Evolutionary conservation across 352 stramenopile species (phyloP).

Genomic region (Phytophthora pluvialis): DNA sequence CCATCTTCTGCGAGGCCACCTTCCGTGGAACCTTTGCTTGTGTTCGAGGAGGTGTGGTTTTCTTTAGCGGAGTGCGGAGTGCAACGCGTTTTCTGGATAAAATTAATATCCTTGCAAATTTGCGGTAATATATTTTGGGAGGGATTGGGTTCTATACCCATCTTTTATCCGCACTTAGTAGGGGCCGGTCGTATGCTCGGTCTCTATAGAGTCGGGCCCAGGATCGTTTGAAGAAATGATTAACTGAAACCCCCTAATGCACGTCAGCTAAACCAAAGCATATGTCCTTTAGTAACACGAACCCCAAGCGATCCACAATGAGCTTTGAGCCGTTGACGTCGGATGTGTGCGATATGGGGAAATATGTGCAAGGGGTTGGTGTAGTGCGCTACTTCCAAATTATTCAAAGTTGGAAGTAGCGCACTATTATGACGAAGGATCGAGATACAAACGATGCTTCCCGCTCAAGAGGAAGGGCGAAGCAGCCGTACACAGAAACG

Average conservation of each 20-base stretch:
- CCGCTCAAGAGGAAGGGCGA: not conserved
- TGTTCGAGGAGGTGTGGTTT: not conserved
- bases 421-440: no score
- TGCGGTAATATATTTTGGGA: not conserved
- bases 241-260: no score
- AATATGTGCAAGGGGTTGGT: not conserved
- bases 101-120: slow-evolving; percentile 8
- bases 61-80: slow-evolving; percentile 4
- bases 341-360: not conserved
- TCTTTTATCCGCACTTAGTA: no score
- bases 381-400: not conserved
- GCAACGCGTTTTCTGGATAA: not conserved
- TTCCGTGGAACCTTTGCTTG: slow-evolving; percentile 1
- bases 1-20: slow-evolving; percentile 1
- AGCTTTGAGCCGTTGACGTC: not conserved
- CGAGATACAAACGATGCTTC: not conserved
- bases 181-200: no score
- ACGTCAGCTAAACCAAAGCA: no score
- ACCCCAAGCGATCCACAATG: slow-evolving; percentile 5
- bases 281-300: no score
- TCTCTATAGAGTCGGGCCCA: no score
- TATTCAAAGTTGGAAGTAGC: no score
- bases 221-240: slow-evolving; percentile 6
- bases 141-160: not conserved
- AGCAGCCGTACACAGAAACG: not conserved